phyloP scores from a whole-genome alignment of 441 rosid species.

The Cnidoscolus chayamansa region DNA sequence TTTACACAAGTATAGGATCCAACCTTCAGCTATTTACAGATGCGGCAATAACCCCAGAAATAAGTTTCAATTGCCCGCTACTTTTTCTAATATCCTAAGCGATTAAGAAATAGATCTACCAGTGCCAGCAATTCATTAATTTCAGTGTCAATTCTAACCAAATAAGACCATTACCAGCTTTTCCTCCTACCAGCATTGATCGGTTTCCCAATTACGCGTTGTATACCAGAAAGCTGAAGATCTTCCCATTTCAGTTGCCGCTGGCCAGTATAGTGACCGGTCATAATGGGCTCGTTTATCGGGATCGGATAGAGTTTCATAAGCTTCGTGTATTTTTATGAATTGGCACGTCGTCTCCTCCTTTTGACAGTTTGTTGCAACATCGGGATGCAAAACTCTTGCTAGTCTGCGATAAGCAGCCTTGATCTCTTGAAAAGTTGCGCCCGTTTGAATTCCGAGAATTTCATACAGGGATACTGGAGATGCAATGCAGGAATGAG shows the following conservation, averaged over 20 bases:
- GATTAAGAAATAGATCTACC: too few relatives aligned
- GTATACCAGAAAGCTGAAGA: slow-evolving; percentile 12
- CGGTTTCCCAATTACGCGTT: slow-evolving; percentile 53
- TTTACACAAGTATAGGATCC: background rate
- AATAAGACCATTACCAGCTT: background rate
- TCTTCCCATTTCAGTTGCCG: slow-evolving; percentile 4
- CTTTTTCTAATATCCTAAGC: too few relatives aligned
- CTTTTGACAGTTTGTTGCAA: slow-evolving; percentile 27
- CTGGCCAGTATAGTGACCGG: slow-evolving; percentile 21
- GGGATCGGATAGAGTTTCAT: slow-evolving; percentile 32
- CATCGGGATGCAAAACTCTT: slow-evolving; percentile 63
- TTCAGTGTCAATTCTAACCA: background rate
- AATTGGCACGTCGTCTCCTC: slow-evolving; percentile 32
- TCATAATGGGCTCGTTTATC: slow-evolving; percentile 31
- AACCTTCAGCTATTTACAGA: background rate
- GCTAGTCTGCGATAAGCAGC: slow-evolving; percentile 61
- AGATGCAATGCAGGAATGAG: slow-evolving; percentile 11
- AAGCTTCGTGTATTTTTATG: slow-evolving; percentile 28
- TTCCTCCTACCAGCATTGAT: slow-evolving; percentile 52
- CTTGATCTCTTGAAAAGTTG: slow-evolving; percentile 56
- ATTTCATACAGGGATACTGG: slow-evolving; percentile 47
- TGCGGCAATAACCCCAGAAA: too few relatives aligned
- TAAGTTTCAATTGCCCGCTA: too few relatives aligned
- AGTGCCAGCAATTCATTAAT: background rate
- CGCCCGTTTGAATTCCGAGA: slow-evolving; percentile 49